Percentiles rank a stretch among this genome's conserved stretches.
These are phyloP conservation scores for Fusarium sp. DNA, from an alignment of 2,329 filamentous ascomycete genomes.

Conservation along the genomic window DNA sequence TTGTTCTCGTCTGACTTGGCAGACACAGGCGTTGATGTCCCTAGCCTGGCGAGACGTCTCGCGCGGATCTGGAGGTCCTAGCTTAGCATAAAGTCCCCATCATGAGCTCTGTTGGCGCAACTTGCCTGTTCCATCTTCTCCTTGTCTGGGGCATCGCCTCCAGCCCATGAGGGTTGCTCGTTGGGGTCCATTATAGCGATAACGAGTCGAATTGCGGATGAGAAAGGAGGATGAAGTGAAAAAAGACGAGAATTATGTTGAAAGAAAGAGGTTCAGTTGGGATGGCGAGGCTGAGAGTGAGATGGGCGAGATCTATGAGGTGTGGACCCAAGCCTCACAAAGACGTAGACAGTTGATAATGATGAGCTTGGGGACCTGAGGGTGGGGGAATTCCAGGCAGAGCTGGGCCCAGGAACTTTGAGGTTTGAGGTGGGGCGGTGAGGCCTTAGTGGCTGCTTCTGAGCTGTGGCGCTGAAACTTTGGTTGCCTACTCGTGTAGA, in stretches of 20 bases:
- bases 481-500: conserved; percentile 6
- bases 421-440: conserved; percentile 37
- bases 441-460: conserved; percentile 36
- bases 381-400: conserved; percentile 28
- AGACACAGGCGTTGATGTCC: conserved; percentile 46
- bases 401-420: background rate
- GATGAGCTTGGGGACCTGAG: conserved; percentile 29
- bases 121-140: conserved; percentile 68
- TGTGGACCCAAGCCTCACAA: conserved; percentile 37
- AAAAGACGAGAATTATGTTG: conserved; percentile 1
- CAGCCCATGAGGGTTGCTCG: conserved; percentile 52
- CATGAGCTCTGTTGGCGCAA: conserved; percentile 24
- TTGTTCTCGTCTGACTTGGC: conserved; percentile 48
- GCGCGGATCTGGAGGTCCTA: conserved; percentile 54
- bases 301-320: conserved; percentile 21
- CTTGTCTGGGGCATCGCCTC: conserved; percentile 64
- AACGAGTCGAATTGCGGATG: background rate
- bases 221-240: background rate
- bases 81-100: conserved; percentile 21
- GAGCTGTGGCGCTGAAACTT: conserved; percentile 32
- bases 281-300: conserved; percentile 31
- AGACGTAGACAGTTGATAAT: conserved; percentile 13
- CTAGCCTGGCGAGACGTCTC: conserved; percentile 61
- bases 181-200: conserved; percentile 56
- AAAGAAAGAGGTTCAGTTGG: conserved; percentile 1